Percentiles rank a stretch among this genome's conserved stretches.
Evolutionary conservation across 176 grass and related monocot species (phyloP).

Genomic region (Bonia amplexicaulis): DNA sequence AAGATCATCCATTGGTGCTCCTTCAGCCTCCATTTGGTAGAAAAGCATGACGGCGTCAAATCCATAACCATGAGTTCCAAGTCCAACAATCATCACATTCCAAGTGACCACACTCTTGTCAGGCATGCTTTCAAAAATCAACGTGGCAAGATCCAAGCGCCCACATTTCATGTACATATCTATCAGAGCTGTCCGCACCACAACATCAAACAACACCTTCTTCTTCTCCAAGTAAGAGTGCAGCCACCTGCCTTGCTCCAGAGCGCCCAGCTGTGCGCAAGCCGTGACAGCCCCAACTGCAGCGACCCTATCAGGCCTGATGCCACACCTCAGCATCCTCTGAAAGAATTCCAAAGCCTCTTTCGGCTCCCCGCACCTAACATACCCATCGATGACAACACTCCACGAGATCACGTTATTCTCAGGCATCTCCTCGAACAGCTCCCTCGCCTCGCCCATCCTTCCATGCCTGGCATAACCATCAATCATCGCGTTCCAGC

Average conservation of each 20-base stretch:
- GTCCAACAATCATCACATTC: conserved; percentile 72
- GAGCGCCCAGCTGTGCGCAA: conserved; percentile 58
- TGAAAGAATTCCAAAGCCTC: conserved; percentile 57
- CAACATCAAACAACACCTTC: conserved; percentile 45
- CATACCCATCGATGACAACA: conserved; percentile 52
- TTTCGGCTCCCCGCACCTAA: conserved; percentile 29
- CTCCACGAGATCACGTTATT: conserved; percentile 70
- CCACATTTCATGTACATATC: conserved; percentile 81
- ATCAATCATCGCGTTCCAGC: conserved; percentile 76
- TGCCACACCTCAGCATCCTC: conserved; percentile 38
- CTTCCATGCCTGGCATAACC: conserved; percentile 49
- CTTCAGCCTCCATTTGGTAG: conserved; percentile 46
- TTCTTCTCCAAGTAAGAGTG: conserved; percentile 74
- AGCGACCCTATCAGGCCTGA: conserved; percentile 47
- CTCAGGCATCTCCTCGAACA: conserved; percentile 57
- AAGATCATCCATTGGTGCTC: conserved; percentile 55
- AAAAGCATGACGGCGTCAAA: conserved; percentile 48
- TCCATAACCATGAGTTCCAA: conserved; percentile 46
- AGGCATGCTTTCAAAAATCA: conserved; percentile 49
- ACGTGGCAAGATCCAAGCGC: conserved; percentile 35
- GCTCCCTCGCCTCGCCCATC: conserved; percentile 31
- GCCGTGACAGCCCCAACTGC: conserved; percentile 52
- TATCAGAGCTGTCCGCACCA: conserved; percentile 55
- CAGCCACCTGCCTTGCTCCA: conserved; percentile 75
- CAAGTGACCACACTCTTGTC: conserved; percentile 58